A percentile compares a stretch with the other conserved stretches of the same genome.
Evolutionary conservation across 176 grass and related monocot genomes (phyloP).

Genomic region (Rhynchospora breviuscula): DNA sequence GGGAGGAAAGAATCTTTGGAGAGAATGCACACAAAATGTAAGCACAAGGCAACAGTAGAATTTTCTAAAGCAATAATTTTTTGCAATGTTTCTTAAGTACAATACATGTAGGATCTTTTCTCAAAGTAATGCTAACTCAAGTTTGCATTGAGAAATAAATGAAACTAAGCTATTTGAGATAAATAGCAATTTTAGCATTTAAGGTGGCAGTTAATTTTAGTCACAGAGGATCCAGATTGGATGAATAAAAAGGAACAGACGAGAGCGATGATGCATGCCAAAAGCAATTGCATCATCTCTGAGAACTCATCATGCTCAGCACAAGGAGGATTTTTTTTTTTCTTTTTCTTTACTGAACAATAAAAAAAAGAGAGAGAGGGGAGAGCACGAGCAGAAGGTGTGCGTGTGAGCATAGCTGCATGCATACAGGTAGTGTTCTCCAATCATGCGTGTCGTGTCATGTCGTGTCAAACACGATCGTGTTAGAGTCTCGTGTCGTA

Average conservation of each 20-base stretch:
- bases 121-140: too few relatives aligned
- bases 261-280: conserved; percentile 20
- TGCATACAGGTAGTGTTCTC: too few relatives aligned
- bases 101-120: not conserved
- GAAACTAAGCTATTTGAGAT: not conserved
- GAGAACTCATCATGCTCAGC: conserved; percentile 15
- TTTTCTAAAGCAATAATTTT: not conserved
- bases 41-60: not conserved
- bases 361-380: not conserved
- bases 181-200: not conserved
- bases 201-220: not conserved
- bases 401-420: not conserved
- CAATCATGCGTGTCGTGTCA: too few relatives aligned
- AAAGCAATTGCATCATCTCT: conserved; percentile 24
- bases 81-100: not conserved
- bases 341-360: too few relatives aligned
- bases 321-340: not conserved
- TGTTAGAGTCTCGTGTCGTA: too few relatives aligned
- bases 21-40: not conserved
- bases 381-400: not conserved
- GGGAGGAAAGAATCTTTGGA: not conserved
- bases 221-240: not conserved
- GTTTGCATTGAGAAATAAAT: not conserved
- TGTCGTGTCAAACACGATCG: too few relatives aligned
- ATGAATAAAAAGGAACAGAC: not conserved